Evolutionary conservation across 192 early-diverging fungal genomes (phyloP).

Genomic region (Chytriomyces sp.): DNA sequence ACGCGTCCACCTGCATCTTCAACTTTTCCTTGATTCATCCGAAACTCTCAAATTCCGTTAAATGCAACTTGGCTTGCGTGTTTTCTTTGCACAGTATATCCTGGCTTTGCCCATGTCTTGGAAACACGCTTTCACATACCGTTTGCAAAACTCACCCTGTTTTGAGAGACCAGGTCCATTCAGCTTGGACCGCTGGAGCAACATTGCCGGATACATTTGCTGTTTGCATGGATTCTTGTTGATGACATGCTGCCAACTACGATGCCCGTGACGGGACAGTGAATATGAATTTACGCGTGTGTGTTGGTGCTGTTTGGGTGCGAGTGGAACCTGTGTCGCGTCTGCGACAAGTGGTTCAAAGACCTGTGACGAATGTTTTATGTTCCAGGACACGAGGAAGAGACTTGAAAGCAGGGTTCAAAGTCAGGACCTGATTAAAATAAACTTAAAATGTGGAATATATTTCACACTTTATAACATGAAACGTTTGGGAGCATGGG

Average conservation of each 20-base stretch:
- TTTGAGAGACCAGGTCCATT: constrained; percentile 35
- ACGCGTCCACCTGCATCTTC: too few relatives aligned
- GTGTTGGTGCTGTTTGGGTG: constrained; percentile 38
- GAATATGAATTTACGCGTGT: constrained; percentile 48
- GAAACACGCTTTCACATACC: constrained; percentile 40
- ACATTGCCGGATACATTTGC: constrained; percentile 34
- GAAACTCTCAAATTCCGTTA: constrained; percentile 35
- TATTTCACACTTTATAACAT: too few relatives aligned
- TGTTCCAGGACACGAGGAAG: too few relatives aligned
- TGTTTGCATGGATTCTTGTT: constrained; percentile 38
- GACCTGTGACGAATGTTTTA: constrained; percentile 32
- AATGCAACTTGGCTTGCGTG: constrained; percentile 30
- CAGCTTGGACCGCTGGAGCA: constrained; percentile 36
- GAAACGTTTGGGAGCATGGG: too few relatives aligned
- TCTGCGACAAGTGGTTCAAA: constrained; percentile 45
- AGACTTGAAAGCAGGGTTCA: too few relatives aligned
- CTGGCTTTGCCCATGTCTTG: constrained; percentile 21
- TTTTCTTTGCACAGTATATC: constrained; percentile 18
- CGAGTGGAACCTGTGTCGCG: constrained; percentile 14
- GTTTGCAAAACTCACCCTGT: constrained; percentile 26
- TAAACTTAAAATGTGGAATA: too few relatives aligned
- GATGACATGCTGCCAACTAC: constrained; percentile 41
- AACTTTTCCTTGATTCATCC: constrained; percentile 22
- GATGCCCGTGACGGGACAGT: constrained; percentile 39
- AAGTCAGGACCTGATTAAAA: too few relatives aligned